Conservation (phyloP, 2,329 filamentous ascomycete genomes). For the Raffaelea ambrosiae region DNA sequence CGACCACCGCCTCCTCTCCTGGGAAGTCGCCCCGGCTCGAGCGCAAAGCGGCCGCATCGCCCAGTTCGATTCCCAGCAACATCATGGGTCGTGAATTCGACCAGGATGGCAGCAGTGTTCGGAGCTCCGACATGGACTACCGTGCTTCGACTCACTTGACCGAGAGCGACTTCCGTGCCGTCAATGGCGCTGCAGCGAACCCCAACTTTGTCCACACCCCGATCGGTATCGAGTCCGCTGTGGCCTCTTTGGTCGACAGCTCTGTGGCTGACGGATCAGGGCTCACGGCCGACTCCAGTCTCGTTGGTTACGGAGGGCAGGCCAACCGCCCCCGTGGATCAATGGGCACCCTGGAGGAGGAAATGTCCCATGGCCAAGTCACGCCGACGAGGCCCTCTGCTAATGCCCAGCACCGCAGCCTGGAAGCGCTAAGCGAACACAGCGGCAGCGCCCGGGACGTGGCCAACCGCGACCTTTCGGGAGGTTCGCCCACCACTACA, state of each 20-base stretch:
- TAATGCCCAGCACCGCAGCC: conserved; percentile 27
- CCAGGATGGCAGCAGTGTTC: conserved; percentile 48
- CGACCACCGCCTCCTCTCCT: conserved; percentile 44
- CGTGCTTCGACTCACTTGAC: conserved; percentile 25
- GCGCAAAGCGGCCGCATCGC: conserved; percentile 28
- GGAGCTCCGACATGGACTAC: conserved; percentile 48
- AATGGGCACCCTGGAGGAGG: conserved; percentile 23
- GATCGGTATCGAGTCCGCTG: conserved; percentile 73
- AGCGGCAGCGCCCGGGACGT: no score
- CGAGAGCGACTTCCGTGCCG: conserved; percentile 55
- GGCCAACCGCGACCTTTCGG: conserved; percentile 27
- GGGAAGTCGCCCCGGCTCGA: conserved; percentile 46
- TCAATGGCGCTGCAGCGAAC: conserved; percentile 63
- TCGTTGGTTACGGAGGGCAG: conserved; percentile 38
- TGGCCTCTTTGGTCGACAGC: conserved; percentile 77
- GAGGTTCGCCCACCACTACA: conserved; percentile 10
- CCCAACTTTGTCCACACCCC: conserved; percentile 67
- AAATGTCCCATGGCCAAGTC: conserved; percentile 21
- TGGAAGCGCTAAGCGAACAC: conserved; percentile 21
- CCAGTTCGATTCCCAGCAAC: conserved; percentile 47
- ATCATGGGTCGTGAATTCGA: conserved; percentile 43
- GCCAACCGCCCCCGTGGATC: conserved; percentile 23
- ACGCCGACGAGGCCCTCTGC: conserved; percentile 25
- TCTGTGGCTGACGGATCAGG: conserved; percentile 61
- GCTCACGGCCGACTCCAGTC: conserved; percentile 52